Percentiles rank a stretch among this genome's conserved stretches.
Conservation (phyloP, 371 early-diverging fungal species). For the Apophysomyces ossiformis region DNA sequence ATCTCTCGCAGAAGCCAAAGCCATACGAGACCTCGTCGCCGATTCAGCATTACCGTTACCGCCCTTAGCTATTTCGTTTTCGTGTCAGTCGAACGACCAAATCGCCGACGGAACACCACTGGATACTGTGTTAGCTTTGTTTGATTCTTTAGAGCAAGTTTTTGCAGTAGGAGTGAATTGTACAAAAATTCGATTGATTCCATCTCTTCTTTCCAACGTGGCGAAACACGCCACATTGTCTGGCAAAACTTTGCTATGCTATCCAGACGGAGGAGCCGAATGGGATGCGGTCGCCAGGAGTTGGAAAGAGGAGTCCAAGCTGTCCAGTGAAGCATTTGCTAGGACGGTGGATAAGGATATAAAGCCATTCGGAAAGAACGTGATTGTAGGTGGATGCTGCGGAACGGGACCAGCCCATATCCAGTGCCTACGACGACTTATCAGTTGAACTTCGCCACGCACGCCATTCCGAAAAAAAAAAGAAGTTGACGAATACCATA, state of each 20-base stretch:
- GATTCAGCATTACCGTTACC: constrained; percentile 1
- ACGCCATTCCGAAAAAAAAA: no score
- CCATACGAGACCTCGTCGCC: constrained; percentile 39
- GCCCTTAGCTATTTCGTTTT: constrained; percentile 47
- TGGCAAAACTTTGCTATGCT: constrained; percentile 36
- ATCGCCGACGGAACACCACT: constrained; percentile 50
- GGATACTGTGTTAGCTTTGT: constrained; percentile 19
- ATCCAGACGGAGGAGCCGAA: constrained; percentile 52
- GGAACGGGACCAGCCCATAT: constrained; percentile 47
- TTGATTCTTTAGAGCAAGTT: constrained; percentile 28
- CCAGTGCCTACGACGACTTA: constrained; percentile 1
- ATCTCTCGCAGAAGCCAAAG: constrained; percentile 50
- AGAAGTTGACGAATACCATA: no score
- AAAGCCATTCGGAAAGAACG: constrained; percentile 25
- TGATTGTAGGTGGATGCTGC: constrained; percentile 59
- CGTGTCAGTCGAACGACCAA: constrained; percentile 41
- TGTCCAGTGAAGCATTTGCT: constrained; percentile 40
- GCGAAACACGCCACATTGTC: not conserved
- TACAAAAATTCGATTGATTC: constrained; percentile 50
- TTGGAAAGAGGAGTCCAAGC: constrained; percentile 29
- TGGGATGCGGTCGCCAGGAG: constrained; percentile 44
- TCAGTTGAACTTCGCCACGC: no score
- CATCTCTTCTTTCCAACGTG: constrained; percentile 17
- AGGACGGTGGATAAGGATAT: constrained; percentile 24
- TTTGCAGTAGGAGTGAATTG: constrained; percentile 65